Conservation (phyloP, 208 protist genomes). For the Jaenimonas drosophilae region DNA sequence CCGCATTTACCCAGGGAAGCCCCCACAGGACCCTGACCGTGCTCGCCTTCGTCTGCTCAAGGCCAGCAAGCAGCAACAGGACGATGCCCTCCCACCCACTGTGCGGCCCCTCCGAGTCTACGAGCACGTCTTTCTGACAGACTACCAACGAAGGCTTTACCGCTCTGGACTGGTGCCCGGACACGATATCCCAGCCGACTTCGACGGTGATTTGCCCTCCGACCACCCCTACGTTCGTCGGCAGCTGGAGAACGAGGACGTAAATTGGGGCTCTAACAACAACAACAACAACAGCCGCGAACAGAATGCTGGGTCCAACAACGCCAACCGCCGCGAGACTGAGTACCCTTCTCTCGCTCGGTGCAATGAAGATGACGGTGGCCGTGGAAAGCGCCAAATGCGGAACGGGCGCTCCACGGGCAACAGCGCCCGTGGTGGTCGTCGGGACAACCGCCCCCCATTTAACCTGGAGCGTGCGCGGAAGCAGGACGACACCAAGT, state of each 20-base stretch:
- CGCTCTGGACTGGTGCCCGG: constrained; percentile 15
- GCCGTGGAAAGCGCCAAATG: neutral
- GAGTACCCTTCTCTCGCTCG: constrained; percentile 14
- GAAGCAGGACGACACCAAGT: constrained; percentile 7
- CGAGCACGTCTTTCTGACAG: constrained; percentile 48
- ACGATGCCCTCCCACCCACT: constrained; percentile 2
- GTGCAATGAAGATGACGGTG: constrained; percentile 8
- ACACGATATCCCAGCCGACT: constrained; percentile 12
- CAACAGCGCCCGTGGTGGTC: no score
- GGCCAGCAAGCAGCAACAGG: constrained; percentile 15
- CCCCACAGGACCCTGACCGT: constrained; percentile 8
- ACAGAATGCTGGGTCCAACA: neutral
- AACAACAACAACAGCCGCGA: neutral
- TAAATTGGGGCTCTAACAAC: constrained; percentile 10
- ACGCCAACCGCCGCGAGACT: neutral
- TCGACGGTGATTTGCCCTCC: constrained; percentile 8
- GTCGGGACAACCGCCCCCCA: neutral
- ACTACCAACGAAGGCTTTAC: constrained; percentile 38
- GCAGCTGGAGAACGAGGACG: constrained; percentile 9
- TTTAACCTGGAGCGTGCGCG: constrained; percentile 8
- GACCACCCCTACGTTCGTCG: constrained; percentile 8
- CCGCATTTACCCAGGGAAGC: constrained; percentile 24
- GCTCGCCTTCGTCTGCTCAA: constrained; percentile 22
- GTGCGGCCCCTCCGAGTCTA: constrained; percentile 35
- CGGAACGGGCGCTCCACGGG: no score